Base-by-base conservation (phyloP, 2,329 filamentous ascomycete species). In the Colletotrichum navitas region DNA sequence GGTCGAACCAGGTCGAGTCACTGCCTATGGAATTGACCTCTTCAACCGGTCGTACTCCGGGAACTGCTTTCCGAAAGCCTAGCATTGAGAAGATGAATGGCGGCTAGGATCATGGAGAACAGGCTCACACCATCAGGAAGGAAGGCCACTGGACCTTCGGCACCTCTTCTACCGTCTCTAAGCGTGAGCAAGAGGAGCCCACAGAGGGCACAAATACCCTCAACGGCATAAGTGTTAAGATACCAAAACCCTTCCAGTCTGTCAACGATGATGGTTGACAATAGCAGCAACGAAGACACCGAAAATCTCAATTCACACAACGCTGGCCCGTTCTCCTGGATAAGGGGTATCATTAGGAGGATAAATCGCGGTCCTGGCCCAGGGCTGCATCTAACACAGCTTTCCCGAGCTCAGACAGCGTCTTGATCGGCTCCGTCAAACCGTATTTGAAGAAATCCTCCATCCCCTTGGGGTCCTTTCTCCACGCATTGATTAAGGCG, bases 401-500 rank as follows among this genome's bases (percentile, higher is more conserved):
- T 21, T 83, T 76, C 1, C 86, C 86, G 41, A 89, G 77, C 2
- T 76, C 77, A 3, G 86, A 84, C 66, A 90, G 76, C n/a, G 79
- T 77, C 63, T 82, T 80, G 24, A 90, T 76, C 41, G 86, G 85
- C 66, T 83, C 79, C 29, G 87, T 77, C 12, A 90, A 83, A n/a
- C 81, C 83, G 66, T 81, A 82, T 41, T 84, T 80, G 74, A 88
- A 88, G 73, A 89, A 89, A 1, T 79, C 76, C n/a, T 63, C 72
- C 73, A 74, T 74, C 5, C 81, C 79, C 1, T 81, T 78, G 0
- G 83, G 85, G 41, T 85, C 78, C 39, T 77, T 77, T 32, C 76
- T 78, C 84, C 87, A 89, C 5, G 79, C 77, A 39, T 79, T 76
- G 47, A 89, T 82, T 39, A 88, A 73, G 0, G 76, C 78, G 0